A percentile compares a stretch with the other conserved stretches of the same genome.
Evolutionary conservation across 1,284 basidiomycete genomes (phyloP).

Genomic region (Naganishia liquefaciens): DNA sequence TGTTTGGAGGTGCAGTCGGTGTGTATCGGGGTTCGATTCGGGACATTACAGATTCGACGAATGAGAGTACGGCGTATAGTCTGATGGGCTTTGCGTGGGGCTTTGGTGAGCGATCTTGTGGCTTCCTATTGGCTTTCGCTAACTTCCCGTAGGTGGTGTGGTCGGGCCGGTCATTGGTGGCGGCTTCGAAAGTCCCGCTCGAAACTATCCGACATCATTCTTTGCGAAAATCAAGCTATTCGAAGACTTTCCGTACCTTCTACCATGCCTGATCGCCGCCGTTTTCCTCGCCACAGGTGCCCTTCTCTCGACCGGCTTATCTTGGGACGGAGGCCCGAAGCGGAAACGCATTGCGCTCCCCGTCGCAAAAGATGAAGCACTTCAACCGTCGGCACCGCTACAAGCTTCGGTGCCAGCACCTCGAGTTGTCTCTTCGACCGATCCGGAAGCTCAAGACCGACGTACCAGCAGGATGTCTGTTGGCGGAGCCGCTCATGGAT

Average conservation of each 20-base stretch:
- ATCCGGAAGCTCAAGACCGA: constrained; percentile 35
- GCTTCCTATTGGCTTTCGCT: neutral
- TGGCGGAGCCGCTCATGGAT: constrained; percentile 51
- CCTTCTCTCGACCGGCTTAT: constrained; percentile 82
- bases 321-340: constrained; percentile 82
- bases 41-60: constrained; percentile 74
- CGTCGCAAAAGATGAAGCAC: constrained; percentile 63
- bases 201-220: constrained; percentile 72
- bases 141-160: constrained; percentile 58
- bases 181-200: constrained; percentile 78
- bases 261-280: constrained; percentile 80
- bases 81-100: constrained; percentile 96
- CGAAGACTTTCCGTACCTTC: constrained; percentile 80
- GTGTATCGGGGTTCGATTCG: constrained; percentile 79
- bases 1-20: constrained; percentile 92
- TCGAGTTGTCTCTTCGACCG: constrained; percentile 29
- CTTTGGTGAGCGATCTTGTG: constrained; percentile 60
- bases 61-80: constrained; percentile 91
- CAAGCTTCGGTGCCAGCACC: constrained; percentile 41
- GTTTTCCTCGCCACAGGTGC: constrained; percentile 74
- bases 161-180: constrained; percentile 68
- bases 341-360: constrained; percentile 72
- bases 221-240: constrained; percentile 71
- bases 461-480: constrained; percentile 49
- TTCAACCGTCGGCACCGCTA: constrained; percentile 3